Percentiles rank a stretch among this genome's conserved stretches.
These are phyloP conservation scores for Agrostemma githago DNA, from an alignment of 148 eudicot genomes.

Conservation along the genomic window DNA sequence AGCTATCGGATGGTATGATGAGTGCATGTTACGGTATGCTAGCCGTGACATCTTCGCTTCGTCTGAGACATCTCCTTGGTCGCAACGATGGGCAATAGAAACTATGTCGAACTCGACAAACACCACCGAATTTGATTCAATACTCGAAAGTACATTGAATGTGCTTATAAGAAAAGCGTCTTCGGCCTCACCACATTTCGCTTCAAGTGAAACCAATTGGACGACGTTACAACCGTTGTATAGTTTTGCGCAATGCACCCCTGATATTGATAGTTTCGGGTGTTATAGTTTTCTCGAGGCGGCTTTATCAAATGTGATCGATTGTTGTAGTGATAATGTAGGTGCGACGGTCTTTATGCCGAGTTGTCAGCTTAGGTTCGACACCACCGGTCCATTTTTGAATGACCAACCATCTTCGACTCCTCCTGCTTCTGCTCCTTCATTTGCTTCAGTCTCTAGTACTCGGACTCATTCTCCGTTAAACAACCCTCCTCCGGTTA, in stretches of 20 bases:
- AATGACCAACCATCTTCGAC: background rate
- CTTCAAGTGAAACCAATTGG: background rate
- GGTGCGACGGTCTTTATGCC: background rate
- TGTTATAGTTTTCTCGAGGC: background rate
- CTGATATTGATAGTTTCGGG: conserved; percentile 1
- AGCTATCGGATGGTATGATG: conserved; percentile 13
- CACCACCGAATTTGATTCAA: background rate
- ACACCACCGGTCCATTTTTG: background rate
- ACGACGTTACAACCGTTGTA: background rate
- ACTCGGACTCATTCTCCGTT: background rate
- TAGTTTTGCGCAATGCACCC: conserved; percentile 10
- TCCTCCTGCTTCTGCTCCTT: conserved; percentile 12
- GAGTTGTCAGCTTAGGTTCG: conserved; percentile 7
- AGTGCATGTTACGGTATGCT: conserved; percentile 24
- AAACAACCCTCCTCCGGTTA: background rate
- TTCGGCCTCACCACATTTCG: background rate
- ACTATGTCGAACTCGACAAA: background rate
- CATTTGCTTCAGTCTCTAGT: background rate
- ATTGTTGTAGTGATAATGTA: background rate
- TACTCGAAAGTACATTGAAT: background rate
- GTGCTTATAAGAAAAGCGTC: background rate
- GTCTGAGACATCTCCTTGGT: background rate
- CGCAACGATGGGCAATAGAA: background rate
- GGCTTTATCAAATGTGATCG: background rate
- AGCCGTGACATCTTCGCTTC: conserved; percentile 7